These are phyloP conservation scores for Symbiodinium natans DNA, from an alignment of 73 alveolate species.

Conservation along the genomic window DNA sequence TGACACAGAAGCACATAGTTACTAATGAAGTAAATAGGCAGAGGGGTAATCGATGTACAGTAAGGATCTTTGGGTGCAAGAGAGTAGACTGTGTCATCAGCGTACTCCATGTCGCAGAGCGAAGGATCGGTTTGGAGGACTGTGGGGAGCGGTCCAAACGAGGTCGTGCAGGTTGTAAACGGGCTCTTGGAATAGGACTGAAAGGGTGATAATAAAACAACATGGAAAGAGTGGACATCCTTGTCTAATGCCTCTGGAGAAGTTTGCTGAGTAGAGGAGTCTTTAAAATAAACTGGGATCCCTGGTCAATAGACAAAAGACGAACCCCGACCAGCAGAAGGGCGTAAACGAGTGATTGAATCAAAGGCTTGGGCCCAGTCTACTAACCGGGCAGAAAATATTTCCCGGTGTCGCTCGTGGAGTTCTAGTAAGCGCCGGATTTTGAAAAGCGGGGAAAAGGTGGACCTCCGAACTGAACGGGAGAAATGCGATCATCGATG, in stretches of 20 bases:
- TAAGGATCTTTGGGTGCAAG: neutral
- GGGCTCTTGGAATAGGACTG: neutral
- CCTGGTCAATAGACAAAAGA: neutral
- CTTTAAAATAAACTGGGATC: neutral
- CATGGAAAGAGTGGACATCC: neutral
- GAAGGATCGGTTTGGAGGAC: neutral
- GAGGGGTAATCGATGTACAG: neutral
- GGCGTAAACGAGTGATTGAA: neutral
- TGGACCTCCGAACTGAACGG: neutral
- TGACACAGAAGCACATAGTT: neutral
- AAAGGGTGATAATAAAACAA: neutral
- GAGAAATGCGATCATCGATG: neutral
- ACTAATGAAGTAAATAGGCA: neutral
- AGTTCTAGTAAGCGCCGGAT: neutral
- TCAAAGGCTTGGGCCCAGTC: slow-evolving; percentile 13
- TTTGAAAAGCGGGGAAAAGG: neutral
- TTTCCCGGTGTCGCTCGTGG: neutral
- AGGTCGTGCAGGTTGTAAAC: neutral
- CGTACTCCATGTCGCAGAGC: neutral
- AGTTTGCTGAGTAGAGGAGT: neutral
- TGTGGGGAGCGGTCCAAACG: neutral
- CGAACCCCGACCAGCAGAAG: neutral
- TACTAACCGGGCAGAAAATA: neutral
- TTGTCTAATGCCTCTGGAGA: neutral
- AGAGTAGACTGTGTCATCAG: neutral